Percentiles rank a stretch among this genome's conserved stretches.
Evolutionary conservation across 441 rosid species (phyloP).

Genomic region (Gossypium davidsonii): DNA sequence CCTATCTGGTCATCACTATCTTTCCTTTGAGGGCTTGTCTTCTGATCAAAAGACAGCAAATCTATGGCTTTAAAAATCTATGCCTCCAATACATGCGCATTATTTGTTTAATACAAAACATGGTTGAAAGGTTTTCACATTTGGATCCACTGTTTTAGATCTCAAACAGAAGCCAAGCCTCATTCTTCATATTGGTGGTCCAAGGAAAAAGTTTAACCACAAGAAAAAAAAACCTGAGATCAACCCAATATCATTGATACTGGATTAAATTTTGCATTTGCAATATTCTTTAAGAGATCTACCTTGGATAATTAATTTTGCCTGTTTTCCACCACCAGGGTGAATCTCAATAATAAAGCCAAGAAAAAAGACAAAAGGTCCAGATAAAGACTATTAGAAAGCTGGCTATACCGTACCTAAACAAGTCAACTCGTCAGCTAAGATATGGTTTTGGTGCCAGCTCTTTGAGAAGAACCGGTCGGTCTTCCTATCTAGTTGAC

Average conservation of each 20-base stretch:
- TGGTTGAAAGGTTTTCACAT: not conserved
- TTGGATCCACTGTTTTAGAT: not conserved
- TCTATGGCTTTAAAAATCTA: conserved; percentile 6
- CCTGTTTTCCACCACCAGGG: not conserved
- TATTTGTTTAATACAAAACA: conserved; percentile 1
- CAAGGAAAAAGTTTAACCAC: not conserved
- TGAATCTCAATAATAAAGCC: not conserved
- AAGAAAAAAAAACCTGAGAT: not conserved
- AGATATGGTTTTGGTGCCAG: conserved; percentile 11
- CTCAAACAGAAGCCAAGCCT: not conserved
- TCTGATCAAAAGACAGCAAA: conserved; percentile 16
- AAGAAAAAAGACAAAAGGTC: not conserved
- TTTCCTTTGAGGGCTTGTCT: conserved; percentile 14
- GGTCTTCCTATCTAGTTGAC: conserved; percentile 10
- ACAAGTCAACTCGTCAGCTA: conserved; percentile 12
- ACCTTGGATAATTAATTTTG: not conserved
- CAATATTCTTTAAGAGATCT: conserved; percentile 2
- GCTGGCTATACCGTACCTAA: not conserved
- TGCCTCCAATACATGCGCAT: conserved; percentile 4
- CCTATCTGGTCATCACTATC: conserved; percentile 12
- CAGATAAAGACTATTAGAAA: conserved; percentile 1
- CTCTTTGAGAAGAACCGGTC: not conserved
- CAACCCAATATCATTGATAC: not conserved
- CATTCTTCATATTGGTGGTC: conserved; percentile 9
- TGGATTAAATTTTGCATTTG: not conserved